phyloP scores from a whole-genome alignment of 116 monocot genomes.

The Papilionanthe hybrid region DNA sequence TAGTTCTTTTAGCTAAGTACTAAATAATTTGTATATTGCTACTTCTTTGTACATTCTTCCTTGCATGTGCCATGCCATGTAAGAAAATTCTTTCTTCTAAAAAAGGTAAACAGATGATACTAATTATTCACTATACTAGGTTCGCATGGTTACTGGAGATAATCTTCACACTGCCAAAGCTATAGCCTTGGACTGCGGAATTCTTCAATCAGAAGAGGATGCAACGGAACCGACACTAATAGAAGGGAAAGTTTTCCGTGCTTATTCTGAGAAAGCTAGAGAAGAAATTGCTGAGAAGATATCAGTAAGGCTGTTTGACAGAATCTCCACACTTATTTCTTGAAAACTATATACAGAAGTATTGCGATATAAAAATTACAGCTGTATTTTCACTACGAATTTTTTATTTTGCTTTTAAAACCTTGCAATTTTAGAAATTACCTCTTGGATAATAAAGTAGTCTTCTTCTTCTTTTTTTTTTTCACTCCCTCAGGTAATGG shows the following conservation, averaged over 20 bases:
- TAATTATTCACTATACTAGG: constrained; percentile 19
- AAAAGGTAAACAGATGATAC: too few species aligned
- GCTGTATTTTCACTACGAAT: too few species aligned
- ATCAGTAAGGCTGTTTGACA: constrained; percentile 31
- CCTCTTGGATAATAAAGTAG: not conserved
- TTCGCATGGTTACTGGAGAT: constrained; percentile 75
- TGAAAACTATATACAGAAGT: not conserved
- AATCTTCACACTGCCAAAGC: constrained; percentile 72
- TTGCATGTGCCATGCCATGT: not conserved
- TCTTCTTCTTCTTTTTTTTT: not conserved
- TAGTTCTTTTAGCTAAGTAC: not conserved
- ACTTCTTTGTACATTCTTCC: not conserved
- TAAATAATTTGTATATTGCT: not conserved
- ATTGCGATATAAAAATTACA: not conserved
- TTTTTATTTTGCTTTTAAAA: not conserved
- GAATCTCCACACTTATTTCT: not conserved
- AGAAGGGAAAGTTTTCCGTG: constrained; percentile 61
- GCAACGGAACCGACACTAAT: constrained; percentile 51
- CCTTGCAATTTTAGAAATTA: not conserved
- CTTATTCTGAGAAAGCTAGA: constrained; percentile 44
- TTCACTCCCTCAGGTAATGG: constrained; percentile 50
- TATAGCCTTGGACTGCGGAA: constrained; percentile 70
- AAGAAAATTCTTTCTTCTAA: not conserved
- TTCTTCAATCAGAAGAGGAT: constrained; percentile 38
- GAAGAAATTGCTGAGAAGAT: constrained; percentile 49